Evolutionary conservation across 2,329 filamentous ascomycete genomes (phyloP).

Genomic region (Aspergillus sp.): DNA sequence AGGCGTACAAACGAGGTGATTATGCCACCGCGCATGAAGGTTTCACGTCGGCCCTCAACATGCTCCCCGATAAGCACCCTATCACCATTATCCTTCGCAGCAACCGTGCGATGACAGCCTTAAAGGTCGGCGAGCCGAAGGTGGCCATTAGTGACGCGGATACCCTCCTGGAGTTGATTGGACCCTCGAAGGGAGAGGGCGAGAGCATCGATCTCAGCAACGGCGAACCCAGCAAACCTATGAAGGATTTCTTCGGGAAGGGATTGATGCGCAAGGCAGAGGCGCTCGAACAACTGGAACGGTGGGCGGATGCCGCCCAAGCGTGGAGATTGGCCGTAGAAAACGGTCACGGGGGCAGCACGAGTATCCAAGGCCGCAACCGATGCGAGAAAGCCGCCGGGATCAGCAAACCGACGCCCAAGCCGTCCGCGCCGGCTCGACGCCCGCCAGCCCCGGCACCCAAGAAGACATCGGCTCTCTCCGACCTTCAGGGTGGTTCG

Average conservation of each 20-base stretch:
- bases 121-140: constrained; percentile 92
- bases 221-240: constrained; percentile 70
- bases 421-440: constrained; percentile 46
- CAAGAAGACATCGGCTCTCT: constrained; percentile 32
- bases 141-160: constrained; percentile 83
- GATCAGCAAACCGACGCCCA: constrained; percentile 54
- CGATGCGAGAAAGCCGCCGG: constrained; percentile 86
- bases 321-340: constrained; percentile 84
- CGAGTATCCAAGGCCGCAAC: constrained; percentile 80
- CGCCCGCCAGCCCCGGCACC: constrained; percentile 47
- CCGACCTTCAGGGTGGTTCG: constrained; percentile 33
- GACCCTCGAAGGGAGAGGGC: constrained; percentile 71
- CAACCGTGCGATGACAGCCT: constrained; percentile 83
- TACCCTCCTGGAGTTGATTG: constrained; percentile 75
- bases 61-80: constrained; percentile 75
- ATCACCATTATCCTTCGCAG: constrained; percentile 84
- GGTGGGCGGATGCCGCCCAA: constrained; percentile 77
- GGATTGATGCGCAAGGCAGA: constrained; percentile 93
- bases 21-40: constrained; percentile 81
- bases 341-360: constrained; percentile 78
- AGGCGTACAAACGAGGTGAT: constrained; percentile 91
- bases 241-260: constrained; percentile 92
- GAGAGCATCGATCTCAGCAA: constrained; percentile 72
- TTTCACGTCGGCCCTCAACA: constrained; percentile 73
- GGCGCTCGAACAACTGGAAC: constrained; percentile 91